Base-by-base conservation (phyloP, 2,329 filamentous ascomycete species). In the Colletotrichum navitas region DNA sequence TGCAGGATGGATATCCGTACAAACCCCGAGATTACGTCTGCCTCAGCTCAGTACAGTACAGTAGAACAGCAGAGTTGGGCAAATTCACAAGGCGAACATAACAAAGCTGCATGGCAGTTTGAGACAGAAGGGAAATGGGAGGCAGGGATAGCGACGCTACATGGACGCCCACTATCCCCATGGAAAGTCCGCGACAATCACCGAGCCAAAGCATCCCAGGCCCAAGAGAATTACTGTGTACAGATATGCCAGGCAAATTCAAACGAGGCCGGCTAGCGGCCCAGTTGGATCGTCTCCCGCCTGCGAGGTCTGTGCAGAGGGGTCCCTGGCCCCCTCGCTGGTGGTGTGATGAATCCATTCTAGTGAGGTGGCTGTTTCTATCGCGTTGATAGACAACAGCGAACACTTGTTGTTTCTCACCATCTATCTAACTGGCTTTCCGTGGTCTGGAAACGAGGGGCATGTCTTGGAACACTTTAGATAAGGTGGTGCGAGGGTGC, bases 1-100 rank as follows among this genome's bases (percentile, higher is more conserved):
- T 47, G 24, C 39, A 43, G 16, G 41, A 43, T 45, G 43, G 21
- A 10, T 45, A 45, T 45, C 43, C 21, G 21, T n/a, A 36, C 68
- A 68, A 58, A 71, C 51, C 56, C 68, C 68, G 68, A 71, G n/a
- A 58, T 63, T 67, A n/a, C 68, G 54, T 24, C 34, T 49, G 41
- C 49, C 68, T 67, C 68, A 67, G 55, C 41, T 49, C 67, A 71
- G 68, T 49, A 61, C 45, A 63, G 68, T 49, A 61, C 45, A 58
- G 51, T 62, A 43, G 64, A 71, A 71, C 68, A 52, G 39, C 51
- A 56, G 52, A 43, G 24, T 47, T 36, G 3, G 45, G 36, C 26
- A 56, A 21, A 56, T 24, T 16, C 26, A n/a, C 10, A 52, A 32
- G 47, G 49, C 34, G 36, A 18, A 56, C 29, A 24, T 45, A 18